Conservation (phyloP, 352 stramenopile species). For the Thraustotheca clavata region DNA sequence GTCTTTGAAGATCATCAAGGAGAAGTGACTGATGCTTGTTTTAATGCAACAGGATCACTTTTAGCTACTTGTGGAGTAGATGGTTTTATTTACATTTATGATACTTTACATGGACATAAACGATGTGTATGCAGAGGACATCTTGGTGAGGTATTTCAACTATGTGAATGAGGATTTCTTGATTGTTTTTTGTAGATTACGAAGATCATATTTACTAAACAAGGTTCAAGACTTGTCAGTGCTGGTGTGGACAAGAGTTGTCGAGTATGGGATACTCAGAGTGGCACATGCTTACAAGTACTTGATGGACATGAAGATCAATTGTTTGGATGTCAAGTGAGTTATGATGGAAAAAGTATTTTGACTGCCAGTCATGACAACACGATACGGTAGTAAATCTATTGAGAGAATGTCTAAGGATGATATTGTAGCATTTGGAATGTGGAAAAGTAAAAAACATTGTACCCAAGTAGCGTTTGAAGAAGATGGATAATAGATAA, state of each 20-base stretch:
- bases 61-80: constrained; percentile 43
- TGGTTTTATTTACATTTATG: constrained; percentile 54
- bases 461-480: not conserved
- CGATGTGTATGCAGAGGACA: constrained; percentile 42
- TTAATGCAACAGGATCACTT: constrained; percentile 60
- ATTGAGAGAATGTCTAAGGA: no score
- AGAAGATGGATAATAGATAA: constrained; percentile 19
- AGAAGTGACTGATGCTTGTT: constrained; percentile 46
- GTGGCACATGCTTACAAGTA: constrained; percentile 51
- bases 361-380: constrained; percentile 58
- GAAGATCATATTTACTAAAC: constrained; percentile 55
- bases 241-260: constrained; percentile 45
- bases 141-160: constrained; percentile 14
- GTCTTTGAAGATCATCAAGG: constrained; percentile 34
- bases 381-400: constrained; percentile 42
- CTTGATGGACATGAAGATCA: constrained; percentile 57
- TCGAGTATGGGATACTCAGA: constrained; percentile 62
- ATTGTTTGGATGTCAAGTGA: constrained; percentile 47
- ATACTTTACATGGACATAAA: constrained; percentile 52
- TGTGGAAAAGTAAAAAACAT: no score
- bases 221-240: constrained; percentile 50
- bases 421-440: not conserved
- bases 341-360: constrained; percentile 43
- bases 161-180: not conserved
- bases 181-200: constrained; percentile 26